phyloP scores from a whole-genome alignment of 1,284 basidiomycete species.

The Ceratorhiza oryzae-sativae region DNA sequence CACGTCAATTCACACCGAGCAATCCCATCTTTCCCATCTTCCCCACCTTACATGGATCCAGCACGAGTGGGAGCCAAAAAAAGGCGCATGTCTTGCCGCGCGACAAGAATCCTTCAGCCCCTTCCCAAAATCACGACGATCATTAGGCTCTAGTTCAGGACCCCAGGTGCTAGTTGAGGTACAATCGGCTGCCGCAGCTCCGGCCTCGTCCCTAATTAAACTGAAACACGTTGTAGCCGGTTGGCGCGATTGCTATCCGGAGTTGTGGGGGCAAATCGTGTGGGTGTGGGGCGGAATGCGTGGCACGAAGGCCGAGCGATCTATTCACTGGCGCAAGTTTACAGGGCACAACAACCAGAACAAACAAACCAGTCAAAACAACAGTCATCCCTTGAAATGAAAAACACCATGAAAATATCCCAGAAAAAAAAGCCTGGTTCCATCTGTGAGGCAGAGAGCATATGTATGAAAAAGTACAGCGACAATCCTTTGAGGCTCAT shows the following conservation, averaged over 20 bases:
- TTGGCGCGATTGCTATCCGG: background rate
- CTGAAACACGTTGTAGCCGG: background rate
- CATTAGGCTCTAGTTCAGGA: conserved; percentile 21
- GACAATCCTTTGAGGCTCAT: background rate
- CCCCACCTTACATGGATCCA: background rate
- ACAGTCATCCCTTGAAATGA: background rate
- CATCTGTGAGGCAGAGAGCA: background rate
- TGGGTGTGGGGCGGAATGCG: background rate
- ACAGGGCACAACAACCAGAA: background rate
- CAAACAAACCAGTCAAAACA: background rate
- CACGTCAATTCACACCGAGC: background rate
- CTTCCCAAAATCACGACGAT: background rate
- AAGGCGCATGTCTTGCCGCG: background rate
- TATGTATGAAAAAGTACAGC: background rate
- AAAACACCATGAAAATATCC: background rate
- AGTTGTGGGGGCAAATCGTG: background rate
- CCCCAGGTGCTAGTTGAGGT: conserved; percentile 1
- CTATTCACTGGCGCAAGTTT: background rate
- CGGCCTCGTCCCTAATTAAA: background rate
- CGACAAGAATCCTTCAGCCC: background rate
- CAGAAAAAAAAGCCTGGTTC: background rate
- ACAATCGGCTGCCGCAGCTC: background rate
- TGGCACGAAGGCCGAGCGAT: background rate
- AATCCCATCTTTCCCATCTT: background rate
- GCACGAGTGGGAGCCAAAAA: background rate